Base-by-base conservation (phyloP, 768 basidiomycete genomes). In the Termitomyces sp. region DNA sequence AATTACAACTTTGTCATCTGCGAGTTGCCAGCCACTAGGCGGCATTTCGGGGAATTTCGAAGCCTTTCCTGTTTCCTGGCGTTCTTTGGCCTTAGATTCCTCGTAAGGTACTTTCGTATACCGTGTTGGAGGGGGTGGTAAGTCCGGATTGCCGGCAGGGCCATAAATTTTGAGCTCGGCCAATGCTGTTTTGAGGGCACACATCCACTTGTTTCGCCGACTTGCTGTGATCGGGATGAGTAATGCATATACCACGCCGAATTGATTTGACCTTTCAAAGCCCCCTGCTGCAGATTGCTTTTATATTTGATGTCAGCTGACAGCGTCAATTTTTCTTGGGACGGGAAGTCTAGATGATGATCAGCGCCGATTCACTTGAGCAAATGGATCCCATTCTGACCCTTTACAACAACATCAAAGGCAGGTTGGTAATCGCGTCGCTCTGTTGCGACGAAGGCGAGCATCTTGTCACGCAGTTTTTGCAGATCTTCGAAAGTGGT, bases 131-230 rank as follows among this genome's bases (percentile, higher is more conserved):
- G 73, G 74, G 36, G 87, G 72, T n/a, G 79, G 72, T 24, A 79
- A 74, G 61, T 76, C 69, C 1, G 88, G 87, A 68, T 87, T 68
- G 24, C 88, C 84, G 33, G 62, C 69, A 9, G 87, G 85, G 5
- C 88, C 88, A 64, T 78, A 93, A 58, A 97, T 87, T 62, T 84
- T 78, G 50, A 86, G 71, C 59, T 92, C 88, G 27, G 79, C 82
- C 59, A 92, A 74, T 48, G 83, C 79, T 45, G 80, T 68, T 72
- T 95, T 95, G 55, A 97, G 78, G 16, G 89, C 88, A 70, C 92
- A 95, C 43, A 95, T 82, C 93, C 93, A 95, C 72, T 93, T 95
- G 77, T 95, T 95, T 36, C 91, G 82, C 55, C 93, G 82, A 71
- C 87, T 86, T 2, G 87, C 87, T 86, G 66, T 30, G 40, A 49